Base-by-base conservation (phyloP, 768 basidiomycete genomes). In the Dioszegia crocea region DNA sequence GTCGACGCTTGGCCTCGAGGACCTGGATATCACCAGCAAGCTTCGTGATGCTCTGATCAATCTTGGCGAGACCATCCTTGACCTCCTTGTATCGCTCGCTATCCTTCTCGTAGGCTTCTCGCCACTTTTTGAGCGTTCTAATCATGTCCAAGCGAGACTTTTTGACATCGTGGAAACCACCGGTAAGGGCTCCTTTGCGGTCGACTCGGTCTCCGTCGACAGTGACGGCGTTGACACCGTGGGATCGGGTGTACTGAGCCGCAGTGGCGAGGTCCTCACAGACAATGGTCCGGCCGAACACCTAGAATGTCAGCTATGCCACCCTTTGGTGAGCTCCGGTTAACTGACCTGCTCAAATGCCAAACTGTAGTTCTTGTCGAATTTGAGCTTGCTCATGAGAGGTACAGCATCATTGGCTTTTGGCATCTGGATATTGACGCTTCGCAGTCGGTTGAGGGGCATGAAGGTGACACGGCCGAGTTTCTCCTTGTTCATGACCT, bases 191-290 rank as follows among this genome's bases (percentile, higher is more conserved):
- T 62, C 96, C 96, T 74, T 94, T 97, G 51, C 92, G 84, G 75
- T 99, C 96, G 53, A 94, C 92, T 72, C 91, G 91, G 81, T 99
- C 96, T 48, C 96, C 96, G 65, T 94, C 93, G 38, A 96, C 83
- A 1, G 96, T 99, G 77, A 98, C 98, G 21, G 91, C 92, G 78
- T 94, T 97, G 73, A 98, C 87, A 1, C 86, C 86, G 73, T 98
- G 92, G 67, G 86, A 88, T 76, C 94, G 88, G 49, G 93, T 91
- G 75, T 96, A 98, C 9, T 89, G 88, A 5, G 91, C 89, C 23
- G 92, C 93, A 63, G 91, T 87, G 9, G 87, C 86, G 56, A 99
- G 83, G 74, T 96, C 91, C 44, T 88, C 84, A 75, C 94, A 97
- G 23, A 99, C 90, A 75, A 93, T 91, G 0, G 94, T 98, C 78